These are phyloP conservation scores for Citrus reticulata DNA, from an alignment of 345 rosid species.

Conservation along the genomic window DNA sequence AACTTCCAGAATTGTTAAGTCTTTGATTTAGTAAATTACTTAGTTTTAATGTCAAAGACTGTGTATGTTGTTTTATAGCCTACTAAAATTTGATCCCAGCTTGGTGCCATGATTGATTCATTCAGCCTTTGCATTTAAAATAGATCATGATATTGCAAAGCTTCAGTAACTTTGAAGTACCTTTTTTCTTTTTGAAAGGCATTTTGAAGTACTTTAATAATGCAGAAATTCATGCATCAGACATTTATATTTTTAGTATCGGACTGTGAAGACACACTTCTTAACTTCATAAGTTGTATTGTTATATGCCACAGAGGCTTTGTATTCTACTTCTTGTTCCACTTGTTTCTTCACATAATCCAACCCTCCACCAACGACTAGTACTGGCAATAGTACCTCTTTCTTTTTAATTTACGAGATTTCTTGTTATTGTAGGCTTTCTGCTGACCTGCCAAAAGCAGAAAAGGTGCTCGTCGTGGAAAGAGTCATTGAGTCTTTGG, in stretches of 20 bases:
- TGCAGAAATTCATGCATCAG: background rate
- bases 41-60: background rate
- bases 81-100: background rate
- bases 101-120: background rate
- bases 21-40: background rate
- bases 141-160: background rate
- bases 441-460: slow-evolving; percentile 75
- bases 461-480: slow-evolving; percentile 86
- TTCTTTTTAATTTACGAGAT: slow-evolving; percentile 4
- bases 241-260: background rate
- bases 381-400: background rate
- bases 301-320: background rate
- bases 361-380: background rate
- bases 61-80: slow-evolving; percentile 2
- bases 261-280: background rate
- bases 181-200: background rate
- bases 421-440: slow-evolving; percentile 38
- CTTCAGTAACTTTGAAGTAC: background rate
- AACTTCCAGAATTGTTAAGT: background rate
- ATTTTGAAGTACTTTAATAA: too few species aligned
- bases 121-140: background rate
- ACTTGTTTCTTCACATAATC: background rate
- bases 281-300: background rate
- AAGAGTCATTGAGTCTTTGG: slow-evolving; percentile 87
- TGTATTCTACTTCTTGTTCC: background rate